Evolutionary conservation across 805 yeast species (phyloP), one percentile per base, ranked within the genome.

Genomic region (Candida endomychidarum): DNA sequence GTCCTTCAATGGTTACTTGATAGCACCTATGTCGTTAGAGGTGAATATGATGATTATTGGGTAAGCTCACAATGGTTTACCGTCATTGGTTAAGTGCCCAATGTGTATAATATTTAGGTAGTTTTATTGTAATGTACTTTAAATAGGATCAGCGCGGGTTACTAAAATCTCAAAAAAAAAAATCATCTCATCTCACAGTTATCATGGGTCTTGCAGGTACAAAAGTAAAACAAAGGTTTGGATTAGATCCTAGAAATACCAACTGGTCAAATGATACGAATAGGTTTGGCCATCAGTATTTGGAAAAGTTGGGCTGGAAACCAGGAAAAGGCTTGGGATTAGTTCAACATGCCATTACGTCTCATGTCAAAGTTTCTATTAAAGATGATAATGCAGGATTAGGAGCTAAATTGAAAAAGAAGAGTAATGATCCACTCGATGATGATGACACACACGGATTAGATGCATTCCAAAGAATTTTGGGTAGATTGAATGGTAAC

Each of bases 221-320:
- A 5, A 83, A 81, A 56, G 78, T 74, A 9, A 88, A 86, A 55
- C 95, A 86, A 54, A 75, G 93, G 54, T 83, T 90, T 58, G 97
- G 98, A 8, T 64, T 74, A 25, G 99, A 91, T 65, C 99, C 99
- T 12, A 72, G 98, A 56, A 91, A 91, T 56, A 90, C 96, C 1
- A 77, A 80, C 46, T 91, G 99, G 99, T 83, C 96, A 18, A 88
- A 88, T 56, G 86, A 87, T 53, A 80, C 83, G 0, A 69, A 72
- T 3, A 66, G 96, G 37, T 91, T 91, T 55, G 99, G 99, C 0
- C 96, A 86, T 58, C 78, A 83, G 53, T 89, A 89, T 60, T 61
- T 91, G 44, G 80, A 80, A 46, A 82, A 78, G 50, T 68, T 82
- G 56, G 99, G 99, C 12, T 91, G 99, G 99, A 74, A 70, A 38